Evolutionary conservation across 2,329 filamentous ascomycete genomes (phyloP).

Genomic region (Xylaria sp.): DNA sequence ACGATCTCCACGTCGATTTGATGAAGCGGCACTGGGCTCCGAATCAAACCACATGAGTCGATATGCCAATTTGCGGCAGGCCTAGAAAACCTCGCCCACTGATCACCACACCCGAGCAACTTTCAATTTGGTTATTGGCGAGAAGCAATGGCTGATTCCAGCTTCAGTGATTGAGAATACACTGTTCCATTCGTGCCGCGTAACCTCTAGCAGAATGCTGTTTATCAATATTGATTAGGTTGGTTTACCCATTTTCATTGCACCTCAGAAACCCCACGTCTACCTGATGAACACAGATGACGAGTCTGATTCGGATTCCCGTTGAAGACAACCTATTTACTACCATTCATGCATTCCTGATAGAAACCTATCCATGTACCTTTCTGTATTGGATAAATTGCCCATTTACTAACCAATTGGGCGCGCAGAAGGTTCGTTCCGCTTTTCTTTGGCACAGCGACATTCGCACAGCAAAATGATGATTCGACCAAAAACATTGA

Average conservation of each 20-base stretch:
- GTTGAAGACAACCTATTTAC: slow-evolving; percentile 64
- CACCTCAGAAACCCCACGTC: slow-evolving; percentile 26
- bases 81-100: slow-evolving; percentile 99
- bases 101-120: slow-evolving; percentile 52
- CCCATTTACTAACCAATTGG: slow-evolving; percentile 17
- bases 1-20: slow-evolving; percentile 54
- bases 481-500: slow-evolving; percentile 80
- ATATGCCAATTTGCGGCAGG: slow-evolving; percentile 94
- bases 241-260: slow-evolving; percentile 3
- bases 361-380: slow-evolving; percentile 16
- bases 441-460: neutral
- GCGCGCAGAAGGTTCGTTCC: slow-evolving; percentile 24
- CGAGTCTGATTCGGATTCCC: slow-evolving; percentile 69
- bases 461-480: slow-evolving; percentile 64
- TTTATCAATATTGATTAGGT: neutral
- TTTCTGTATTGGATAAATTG: neutral
- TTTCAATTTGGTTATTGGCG: neutral
- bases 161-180: neutral
- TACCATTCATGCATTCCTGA: slow-evolving; percentile 62
- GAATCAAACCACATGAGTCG: slow-evolving; percentile 72
- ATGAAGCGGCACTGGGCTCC: slow-evolving; percentile 99
- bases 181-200: neutral
- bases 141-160: slow-evolving; percentile 4
- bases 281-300: slow-evolving; percentile 64
- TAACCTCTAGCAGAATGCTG: neutral